These are phyloP conservation scores for Eremothecium cymbalariae DNA, from an alignment of 1,139 yeast genomes.

Conservation along the genomic window DNA sequence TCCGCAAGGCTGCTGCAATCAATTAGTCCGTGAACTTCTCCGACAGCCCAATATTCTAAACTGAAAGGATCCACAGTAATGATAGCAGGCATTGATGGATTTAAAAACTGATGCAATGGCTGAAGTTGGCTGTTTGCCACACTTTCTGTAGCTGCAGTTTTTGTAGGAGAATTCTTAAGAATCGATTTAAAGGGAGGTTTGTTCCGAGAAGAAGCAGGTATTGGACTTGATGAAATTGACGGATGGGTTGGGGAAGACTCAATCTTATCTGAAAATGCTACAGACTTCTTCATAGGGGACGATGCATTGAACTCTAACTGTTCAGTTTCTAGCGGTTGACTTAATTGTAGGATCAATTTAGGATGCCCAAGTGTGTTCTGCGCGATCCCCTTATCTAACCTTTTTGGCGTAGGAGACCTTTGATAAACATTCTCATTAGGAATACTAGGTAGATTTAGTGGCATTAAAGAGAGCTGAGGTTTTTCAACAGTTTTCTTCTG, in stretches of 20 bases:
- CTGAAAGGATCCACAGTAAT: slow-evolving; percentile 13
- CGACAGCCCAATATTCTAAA: slow-evolving; percentile 25
- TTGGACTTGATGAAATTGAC: slow-evolving; percentile 21
- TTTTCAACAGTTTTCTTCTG: slow-evolving; percentile 7
- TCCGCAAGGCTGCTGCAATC: slow-evolving; percentile 18
- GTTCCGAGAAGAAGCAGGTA: slow-evolving; percentile 12
- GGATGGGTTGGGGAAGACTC: slow-evolving; percentile 21
- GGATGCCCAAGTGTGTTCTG: neutral
- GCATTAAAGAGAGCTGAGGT: slow-evolving; percentile 8
- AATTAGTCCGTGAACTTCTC: slow-evolving; percentile 25
- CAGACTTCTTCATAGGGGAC: slow-evolving; percentile 24
- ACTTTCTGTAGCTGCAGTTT: neutral
- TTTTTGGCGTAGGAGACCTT: slow-evolving; percentile 8
- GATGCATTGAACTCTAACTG: slow-evolving; percentile 6
- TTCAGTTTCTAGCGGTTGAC: neutral
- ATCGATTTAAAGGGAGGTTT: slow-evolving; percentile 29
- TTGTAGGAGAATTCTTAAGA: slow-evolving; percentile 13
- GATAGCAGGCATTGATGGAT: slow-evolving; percentile 4
- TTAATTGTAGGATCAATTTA: neutral
- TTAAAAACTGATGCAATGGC: neutral
- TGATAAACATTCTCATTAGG: slow-evolving; percentile 5
- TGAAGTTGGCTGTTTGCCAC: neutral
- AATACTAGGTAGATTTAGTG: neutral
- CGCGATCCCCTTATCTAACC: neutral
- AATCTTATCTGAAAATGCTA: slow-evolving; percentile 27